Percentiles rank a stretch among this genome's conserved stretches.
Conservation (phyloP, 257 asterid genomes). For the Primulina tabacum region DNA sequence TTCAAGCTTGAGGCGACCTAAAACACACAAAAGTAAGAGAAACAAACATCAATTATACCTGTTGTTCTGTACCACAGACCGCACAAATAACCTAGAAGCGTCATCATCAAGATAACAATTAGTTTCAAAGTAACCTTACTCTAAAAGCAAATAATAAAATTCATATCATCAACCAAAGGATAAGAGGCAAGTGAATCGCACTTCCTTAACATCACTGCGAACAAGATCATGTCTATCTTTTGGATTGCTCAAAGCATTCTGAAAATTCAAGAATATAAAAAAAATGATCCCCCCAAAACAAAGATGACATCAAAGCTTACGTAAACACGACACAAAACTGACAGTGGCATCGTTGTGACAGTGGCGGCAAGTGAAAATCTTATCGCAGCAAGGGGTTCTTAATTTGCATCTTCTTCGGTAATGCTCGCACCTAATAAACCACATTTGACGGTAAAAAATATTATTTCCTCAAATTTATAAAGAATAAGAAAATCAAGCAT, state of each 20-base stretch:
- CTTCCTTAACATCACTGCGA: constrained; percentile 75
- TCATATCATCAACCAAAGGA: background rate
- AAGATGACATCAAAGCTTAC: background rate
- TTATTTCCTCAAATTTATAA: background rate
- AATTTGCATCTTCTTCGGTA: constrained; percentile 79
- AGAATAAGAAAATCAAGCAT: background rate
- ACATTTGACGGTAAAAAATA: background rate
- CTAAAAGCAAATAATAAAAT: background rate
- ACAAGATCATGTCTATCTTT: constrained; percentile 74
- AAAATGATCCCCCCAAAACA: background rate
- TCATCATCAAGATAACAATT: background rate
- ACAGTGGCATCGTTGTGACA: constrained; percentile 90
- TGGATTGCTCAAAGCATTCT: constrained; percentile 67
- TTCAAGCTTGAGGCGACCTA: constrained; percentile 2
- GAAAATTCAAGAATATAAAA: constrained; percentile 6
- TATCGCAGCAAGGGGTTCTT: constrained; percentile 80
- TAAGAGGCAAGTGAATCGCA: constrained; percentile 18
- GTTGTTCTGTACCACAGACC: constrained; percentile 52
- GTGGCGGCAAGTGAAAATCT: constrained; percentile 83
- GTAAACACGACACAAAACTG: constrained; percentile 2
- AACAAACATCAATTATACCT: constrained; percentile 32
- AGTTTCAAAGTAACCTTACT: background rate
- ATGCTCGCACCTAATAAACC: constrained; percentile 65
- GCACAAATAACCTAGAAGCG: constrained; percentile 58
- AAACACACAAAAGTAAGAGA: background rate